Conservation (phyloP, 2,329 filamentous ascomycete species). For the Exophiala viscosa region DNA sequence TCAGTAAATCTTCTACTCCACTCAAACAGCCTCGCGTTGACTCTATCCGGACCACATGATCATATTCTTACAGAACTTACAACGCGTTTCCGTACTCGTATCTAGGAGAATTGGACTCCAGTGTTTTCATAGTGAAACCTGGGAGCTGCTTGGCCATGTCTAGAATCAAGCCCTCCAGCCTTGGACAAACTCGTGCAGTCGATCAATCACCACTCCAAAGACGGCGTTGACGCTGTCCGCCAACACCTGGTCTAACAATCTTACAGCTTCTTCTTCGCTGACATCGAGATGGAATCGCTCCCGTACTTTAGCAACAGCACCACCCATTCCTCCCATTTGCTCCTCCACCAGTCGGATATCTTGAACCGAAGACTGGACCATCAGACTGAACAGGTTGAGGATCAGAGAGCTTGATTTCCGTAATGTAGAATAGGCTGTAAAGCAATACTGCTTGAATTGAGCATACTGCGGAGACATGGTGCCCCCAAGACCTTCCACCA, state of each 20-base stretch:
- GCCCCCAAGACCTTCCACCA: constrained; percentile 98
- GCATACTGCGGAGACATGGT: constrained; percentile 74
- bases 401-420: constrained; percentile 88
- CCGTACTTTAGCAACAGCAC: constrained; percentile 84
- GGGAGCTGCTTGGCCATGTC: background rate
- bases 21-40: no score
- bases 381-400: constrained; percentile 89
- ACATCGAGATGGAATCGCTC: constrained; percentile 91
- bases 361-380: constrained; percentile 96
- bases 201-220: constrained; percentile 91
- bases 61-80: background rate
- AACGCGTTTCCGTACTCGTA: background rate
- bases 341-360: constrained; percentile 91
- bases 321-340: constrained; percentile 47
- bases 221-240: constrained; percentile 86
- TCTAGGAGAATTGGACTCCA: no score
- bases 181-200: constrained; percentile 89
- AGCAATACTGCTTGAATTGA: constrained; percentile 92
- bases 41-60: no score
- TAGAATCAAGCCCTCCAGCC: constrained; percentile 67
- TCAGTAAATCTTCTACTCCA: no score
- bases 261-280: constrained; percentile 85
- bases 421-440: constrained; percentile 86
- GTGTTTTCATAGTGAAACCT: background rate
- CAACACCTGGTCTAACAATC: constrained; percentile 83